Percentiles rank a stretch among this genome's conserved stretches.
Evolutionary conservation across 345 rosid species (phyloP).

Genomic region (Tarenaya hassleriana): DNA sequence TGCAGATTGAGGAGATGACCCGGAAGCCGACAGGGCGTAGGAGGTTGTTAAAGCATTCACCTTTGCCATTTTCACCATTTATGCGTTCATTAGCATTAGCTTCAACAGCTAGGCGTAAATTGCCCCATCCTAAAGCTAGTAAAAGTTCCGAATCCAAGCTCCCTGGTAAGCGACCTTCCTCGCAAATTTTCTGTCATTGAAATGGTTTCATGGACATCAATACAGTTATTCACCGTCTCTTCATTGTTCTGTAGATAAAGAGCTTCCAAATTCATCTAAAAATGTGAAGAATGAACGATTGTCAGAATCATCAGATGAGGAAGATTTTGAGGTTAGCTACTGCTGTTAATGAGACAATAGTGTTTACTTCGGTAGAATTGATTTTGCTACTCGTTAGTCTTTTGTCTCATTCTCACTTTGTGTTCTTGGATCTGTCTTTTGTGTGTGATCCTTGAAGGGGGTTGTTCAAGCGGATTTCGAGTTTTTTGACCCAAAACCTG

Average conservation of each 20-base stretch:
- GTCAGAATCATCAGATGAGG: conserved; percentile 53
- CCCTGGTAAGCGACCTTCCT: conserved; percentile 24
- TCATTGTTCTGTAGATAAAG: conserved; percentile 20
- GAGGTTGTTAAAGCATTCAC: conserved; percentile 30
- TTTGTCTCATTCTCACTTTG: conserved; percentile 9
- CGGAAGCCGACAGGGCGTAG: conserved; percentile 34
- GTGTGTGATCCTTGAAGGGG: conserved; percentile 37
- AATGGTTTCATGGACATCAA: conserved; percentile 23
- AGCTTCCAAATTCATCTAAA: conserved; percentile 8
- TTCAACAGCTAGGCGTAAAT: conserved; percentile 35
- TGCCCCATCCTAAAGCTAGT: conserved; percentile 18
- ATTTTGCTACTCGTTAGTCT: neutral
- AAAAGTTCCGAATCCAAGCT: conserved; percentile 22
- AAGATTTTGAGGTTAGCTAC: conserved; percentile 40
- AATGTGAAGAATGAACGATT: conserved; percentile 16
- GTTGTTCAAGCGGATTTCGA: conserved; percentile 84
- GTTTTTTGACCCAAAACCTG: conserved; percentile 80
- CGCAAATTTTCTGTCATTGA: conserved; percentile 17
- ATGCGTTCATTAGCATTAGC: conserved; percentile 52
- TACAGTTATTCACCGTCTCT: neutral
- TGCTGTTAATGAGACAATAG: too few species aligned
- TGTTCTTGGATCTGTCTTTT: neutral
- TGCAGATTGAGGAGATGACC: conserved; percentile 40
- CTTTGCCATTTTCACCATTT: conserved; percentile 63
- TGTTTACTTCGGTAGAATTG: neutral